These are phyloP conservation scores for Diospyros lotus DNA, from an alignment of 148 eudicot species.

Conservation along the genomic window DNA sequence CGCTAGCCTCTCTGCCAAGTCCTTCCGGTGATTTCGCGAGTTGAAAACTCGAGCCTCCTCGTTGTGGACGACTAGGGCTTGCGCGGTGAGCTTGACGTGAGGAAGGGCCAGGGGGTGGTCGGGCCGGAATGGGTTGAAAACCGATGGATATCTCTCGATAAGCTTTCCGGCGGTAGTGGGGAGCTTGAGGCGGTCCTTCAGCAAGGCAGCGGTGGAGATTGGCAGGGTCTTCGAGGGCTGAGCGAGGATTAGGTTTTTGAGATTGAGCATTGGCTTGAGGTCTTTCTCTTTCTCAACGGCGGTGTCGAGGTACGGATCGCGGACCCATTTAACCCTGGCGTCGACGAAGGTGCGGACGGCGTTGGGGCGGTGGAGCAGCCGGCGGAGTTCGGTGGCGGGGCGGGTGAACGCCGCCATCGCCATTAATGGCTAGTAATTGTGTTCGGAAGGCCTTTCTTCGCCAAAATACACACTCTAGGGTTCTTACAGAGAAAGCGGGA, in stretches of 20 bases:
- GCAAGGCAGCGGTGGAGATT: constrained; percentile 36
- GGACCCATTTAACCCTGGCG: constrained; percentile 64
- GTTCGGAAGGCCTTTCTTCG: no score
- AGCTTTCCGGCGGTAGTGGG: constrained; percentile 46
- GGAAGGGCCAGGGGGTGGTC: constrained; percentile 31
- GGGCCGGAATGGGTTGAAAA: constrained; percentile 43
- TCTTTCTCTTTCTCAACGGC: constrained; percentile 56
- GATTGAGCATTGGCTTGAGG: constrained; percentile 48
- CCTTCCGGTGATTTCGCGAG: constrained; percentile 23
- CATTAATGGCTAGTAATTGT: neutral
- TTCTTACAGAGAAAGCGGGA: no score
- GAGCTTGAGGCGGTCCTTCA: constrained; percentile 41
- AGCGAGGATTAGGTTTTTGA: constrained; percentile 51
- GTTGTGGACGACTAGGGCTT: constrained; percentile 42
- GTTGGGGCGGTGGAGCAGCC: constrained; percentile 9
- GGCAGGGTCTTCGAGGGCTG: constrained; percentile 56
- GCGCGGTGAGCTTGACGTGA: constrained; percentile 44
- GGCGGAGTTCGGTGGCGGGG: constrained; percentile 11
- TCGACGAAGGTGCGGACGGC: constrained; percentile 43
- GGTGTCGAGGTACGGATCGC: constrained; percentile 57
- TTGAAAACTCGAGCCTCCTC: constrained; percentile 38
- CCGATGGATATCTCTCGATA: constrained; percentile 51
- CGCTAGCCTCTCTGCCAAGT: constrained; percentile 44
- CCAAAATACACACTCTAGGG: no score
- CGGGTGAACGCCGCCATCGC: constrained; percentile 2